Evolutionary conservation across 805 yeast genomes (phyloP).

Genomic region (Ogataea polymorpha): DNA sequence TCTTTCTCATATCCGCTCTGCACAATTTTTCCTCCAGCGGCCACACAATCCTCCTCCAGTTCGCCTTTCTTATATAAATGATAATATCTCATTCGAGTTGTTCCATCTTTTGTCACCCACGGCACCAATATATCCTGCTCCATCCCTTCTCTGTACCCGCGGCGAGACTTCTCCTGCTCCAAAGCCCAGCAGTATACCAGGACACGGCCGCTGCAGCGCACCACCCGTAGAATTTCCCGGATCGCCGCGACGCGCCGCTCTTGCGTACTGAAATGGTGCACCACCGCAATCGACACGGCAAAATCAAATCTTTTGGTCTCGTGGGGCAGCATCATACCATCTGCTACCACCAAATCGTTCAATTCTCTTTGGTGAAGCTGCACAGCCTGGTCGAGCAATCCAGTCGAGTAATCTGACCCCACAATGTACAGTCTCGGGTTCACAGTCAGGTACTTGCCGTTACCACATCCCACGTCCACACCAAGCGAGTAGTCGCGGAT

Average conservation of each 20-base stretch:
- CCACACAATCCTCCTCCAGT: slow-evolving; percentile 60
- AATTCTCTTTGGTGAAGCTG: slow-evolving; percentile 30
- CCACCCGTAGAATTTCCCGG: slow-evolving; percentile 52
- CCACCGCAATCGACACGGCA: slow-evolving; percentile 92
- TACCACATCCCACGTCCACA: slow-evolving; percentile 94
- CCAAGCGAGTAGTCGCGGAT: slow-evolving; percentile 64
- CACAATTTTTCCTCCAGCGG: slow-evolving; percentile 69
- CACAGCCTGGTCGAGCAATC: slow-evolving; percentile 62
- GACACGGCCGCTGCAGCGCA: slow-evolving; percentile 62
- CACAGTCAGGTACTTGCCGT: slow-evolving; percentile 83
- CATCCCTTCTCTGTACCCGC: slow-evolving; percentile 90
- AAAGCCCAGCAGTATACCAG: slow-evolving; percentile 95
- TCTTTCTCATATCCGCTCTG: slow-evolving; percentile 86
- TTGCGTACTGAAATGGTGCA: slow-evolving; percentile 89
- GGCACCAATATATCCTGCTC: slow-evolving; percentile 94
- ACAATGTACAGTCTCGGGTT: slow-evolving; percentile 66
- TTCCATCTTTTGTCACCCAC: slow-evolving; percentile 63
- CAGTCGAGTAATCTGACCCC: slow-evolving; percentile 74
- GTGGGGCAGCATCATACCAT: slow-evolving; percentile 70
- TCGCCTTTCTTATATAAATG: slow-evolving; percentile 87
- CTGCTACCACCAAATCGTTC: slow-evolving; percentile 68
- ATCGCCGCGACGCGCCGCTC: slow-evolving; percentile 79
- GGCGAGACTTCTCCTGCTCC: slow-evolving; percentile 81
- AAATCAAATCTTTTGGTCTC: slow-evolving; percentile 53
- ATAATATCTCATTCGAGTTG: slow-evolving; percentile 78